Conservation (phyloP, 768 basidiomycete genomes). For the Leccinum ochraceum region DNA sequence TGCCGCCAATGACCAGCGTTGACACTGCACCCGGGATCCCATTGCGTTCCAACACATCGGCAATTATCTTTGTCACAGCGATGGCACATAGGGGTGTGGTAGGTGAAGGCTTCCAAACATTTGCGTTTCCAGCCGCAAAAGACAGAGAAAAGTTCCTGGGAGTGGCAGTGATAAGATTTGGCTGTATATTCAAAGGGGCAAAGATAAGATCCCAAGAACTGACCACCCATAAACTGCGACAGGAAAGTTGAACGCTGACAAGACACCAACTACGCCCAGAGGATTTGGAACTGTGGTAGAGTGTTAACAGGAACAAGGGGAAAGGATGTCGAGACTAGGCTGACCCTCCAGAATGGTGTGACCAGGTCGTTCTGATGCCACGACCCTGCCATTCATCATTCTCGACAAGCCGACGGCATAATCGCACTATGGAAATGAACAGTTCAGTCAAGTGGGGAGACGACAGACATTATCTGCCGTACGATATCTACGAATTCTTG, state of each 20-base stretch:
- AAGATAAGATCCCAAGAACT: slow-evolving; percentile 21
- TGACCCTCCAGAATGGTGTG: slow-evolving; percentile 89
- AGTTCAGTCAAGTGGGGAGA: slow-evolving; percentile 9
- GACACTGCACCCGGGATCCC: slow-evolving; percentile 84
- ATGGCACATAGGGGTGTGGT: slow-evolving; percentile 89
- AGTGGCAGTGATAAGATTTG: slow-evolving; percentile 12
- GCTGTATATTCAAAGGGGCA: slow-evolving; percentile 3
- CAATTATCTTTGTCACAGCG: slow-evolving; percentile 84
- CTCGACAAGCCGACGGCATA: slow-evolving; percentile 91
- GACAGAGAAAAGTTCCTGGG: slow-evolving; percentile 88
- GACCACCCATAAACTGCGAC: slow-evolving; percentile 92
- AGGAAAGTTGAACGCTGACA: slow-evolving; percentile 97
- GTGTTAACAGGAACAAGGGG: slow-evolving; percentile 8
- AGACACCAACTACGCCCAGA: slow-evolving; percentile 68
- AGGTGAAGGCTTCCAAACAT: slow-evolving; percentile 94
- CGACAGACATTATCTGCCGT: slow-evolving; percentile 32
- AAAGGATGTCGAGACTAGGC: slow-evolving; percentile 1
- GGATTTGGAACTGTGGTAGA: slow-evolving; percentile 80
- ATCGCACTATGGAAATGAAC: slow-evolving; percentile 63
- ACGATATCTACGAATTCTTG: slow-evolving; percentile 96
- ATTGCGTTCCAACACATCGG: slow-evolving; percentile 78
- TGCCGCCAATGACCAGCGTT: slow-evolving; percentile 79
- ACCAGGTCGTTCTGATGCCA: slow-evolving; percentile 87
- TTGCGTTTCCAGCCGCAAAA: slow-evolving; percentile 88
- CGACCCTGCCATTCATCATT: slow-evolving; percentile 90